phyloP scores from a whole-genome alignment of 192 early-diverging fungal genomes.

The Lobosporangium transversale region DNA sequence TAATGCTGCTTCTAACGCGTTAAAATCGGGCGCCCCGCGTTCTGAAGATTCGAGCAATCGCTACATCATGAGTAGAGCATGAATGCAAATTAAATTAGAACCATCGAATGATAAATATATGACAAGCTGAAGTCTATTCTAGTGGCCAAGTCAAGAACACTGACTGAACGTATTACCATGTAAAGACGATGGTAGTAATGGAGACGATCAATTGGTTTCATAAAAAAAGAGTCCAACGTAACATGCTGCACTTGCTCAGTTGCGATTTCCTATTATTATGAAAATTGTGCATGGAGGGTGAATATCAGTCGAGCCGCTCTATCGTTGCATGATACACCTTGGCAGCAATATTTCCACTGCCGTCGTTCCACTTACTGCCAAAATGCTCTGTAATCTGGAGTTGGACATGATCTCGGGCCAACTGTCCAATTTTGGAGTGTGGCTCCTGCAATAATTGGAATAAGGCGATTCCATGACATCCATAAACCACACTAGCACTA shows the following conservation, averaged over 20 bases:
- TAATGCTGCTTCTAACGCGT: slow-evolving; percentile 52
- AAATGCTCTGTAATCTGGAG: slow-evolving; percentile 44
- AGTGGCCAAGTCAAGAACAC: not conserved
- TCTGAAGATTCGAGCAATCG: slow-evolving; percentile 58
- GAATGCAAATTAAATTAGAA: too few relatives aligned
- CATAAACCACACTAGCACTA: slow-evolving; percentile 36
- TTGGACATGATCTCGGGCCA: slow-evolving; percentile 60
- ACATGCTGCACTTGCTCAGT: slow-evolving; percentile 54
- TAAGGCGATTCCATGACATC: slow-evolving; percentile 66
- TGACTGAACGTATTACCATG: too few relatives aligned
- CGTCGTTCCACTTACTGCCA: slow-evolving; percentile 50
- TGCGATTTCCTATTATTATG: slow-evolving; percentile 55
- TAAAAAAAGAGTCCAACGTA: slow-evolving; percentile 62
- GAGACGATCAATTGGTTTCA: slow-evolving; percentile 60
- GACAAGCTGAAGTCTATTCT: too few relatives aligned
- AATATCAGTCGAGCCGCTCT: too few relatives aligned
- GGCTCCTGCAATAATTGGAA: slow-evolving; percentile 60
- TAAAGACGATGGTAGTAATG: slow-evolving; percentile 67
- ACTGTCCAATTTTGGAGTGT: slow-evolving; percentile 55
- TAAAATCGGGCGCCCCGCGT: slow-evolving; percentile 54
- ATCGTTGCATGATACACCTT: too few relatives aligned
- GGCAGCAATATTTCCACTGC: too few relatives aligned
- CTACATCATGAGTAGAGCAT: too few relatives aligned
- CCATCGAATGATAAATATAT: too few relatives aligned
- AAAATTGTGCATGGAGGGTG: too few relatives aligned